Base-by-base conservation (phyloP, 306 rosid species). In the Vicia faba region DNA sequence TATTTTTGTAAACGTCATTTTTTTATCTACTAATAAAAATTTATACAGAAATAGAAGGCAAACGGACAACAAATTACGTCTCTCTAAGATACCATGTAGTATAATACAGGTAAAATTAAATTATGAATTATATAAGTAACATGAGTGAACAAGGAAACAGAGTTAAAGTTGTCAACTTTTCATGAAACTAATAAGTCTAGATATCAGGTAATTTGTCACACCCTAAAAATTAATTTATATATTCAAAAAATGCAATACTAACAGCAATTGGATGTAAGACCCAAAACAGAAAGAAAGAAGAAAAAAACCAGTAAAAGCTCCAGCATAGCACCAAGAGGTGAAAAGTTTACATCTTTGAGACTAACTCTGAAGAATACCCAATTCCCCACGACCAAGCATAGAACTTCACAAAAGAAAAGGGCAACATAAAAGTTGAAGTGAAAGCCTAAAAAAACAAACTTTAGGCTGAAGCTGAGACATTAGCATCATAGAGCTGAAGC, bases 391-490 rank as follows among this genome's bases (percentile, higher is more conserved):
- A 56, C 11, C 15, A 67, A 78, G 66, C 75, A 57, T n/a, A 23
- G 25, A 78, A 70, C 25, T 60, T 70, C 5, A 38, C 29, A 51
- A 7, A 50, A 58, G 1, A 16, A 39, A 2, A 41, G 65, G 16
- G 29, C 3, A 69, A 31, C 29, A 16, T n/a, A 68, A 55, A 53
- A 67, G 7, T n/a, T 20, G 20, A 62, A 63, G 39, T 48, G 25
- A 66, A 61, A 68, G 36, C 40, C 0, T 55, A 49, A 71, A 78
- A 64, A 51, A 11, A 31, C 35, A 26, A 75, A 65, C 84, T 80
- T 74, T 20, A 61, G 8, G 41, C 35, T 23, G 26, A 50, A 25
- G 49, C 13, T 33, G 40, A 69, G 43, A 69, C 9, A 59, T 11
- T 12, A 28, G 25, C 75, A 18, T 12, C 61, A 64, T 61, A 26